Evolutionary conservation across 805 yeast species (phyloP).

Genomic region (Tetrapisispora taiwanensis): DNA sequence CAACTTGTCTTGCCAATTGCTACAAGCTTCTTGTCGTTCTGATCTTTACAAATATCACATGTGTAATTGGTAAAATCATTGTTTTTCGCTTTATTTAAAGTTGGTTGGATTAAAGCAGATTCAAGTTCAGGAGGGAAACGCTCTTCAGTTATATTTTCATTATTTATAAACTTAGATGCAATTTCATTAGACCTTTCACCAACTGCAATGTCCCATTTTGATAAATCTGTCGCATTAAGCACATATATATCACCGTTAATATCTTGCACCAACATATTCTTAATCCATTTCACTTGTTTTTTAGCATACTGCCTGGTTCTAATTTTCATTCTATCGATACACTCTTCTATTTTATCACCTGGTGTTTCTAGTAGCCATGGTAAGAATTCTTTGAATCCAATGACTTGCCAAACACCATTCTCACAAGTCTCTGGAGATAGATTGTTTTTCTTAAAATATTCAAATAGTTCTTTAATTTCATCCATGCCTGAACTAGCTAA

Average conservation of each 20-base stretch:
- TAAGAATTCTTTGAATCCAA: conserved; percentile 83
- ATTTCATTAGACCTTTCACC: conserved; percentile 44
- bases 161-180: conserved; percentile 32
- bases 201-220: conserved; percentile 50
- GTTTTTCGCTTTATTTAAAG: conserved; percentile 3
- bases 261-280: conserved; percentile 56
- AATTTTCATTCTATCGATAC: conserved; percentile 69
- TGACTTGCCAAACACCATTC: conserved; percentile 85
- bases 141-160: conserved; percentile 7
- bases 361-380: conserved; percentile 45
- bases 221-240: conserved; percentile 67
- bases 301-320: conserved; percentile 81
- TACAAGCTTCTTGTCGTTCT: conserved; percentile 44
- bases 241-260: conserved; percentile 52
- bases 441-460: conserved; percentile 28
- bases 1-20: conserved; percentile 68
- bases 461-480: conserved; percentile 57
- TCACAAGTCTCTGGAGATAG: conserved; percentile 39
- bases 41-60: conserved; percentile 58
- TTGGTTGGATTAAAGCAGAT: conserved; percentile 17
- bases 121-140: conserved; percentile 34
- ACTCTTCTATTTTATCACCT: conserved; percentile 29
- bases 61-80: conserved; percentile 49
- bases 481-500: conserved; percentile 52
- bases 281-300: conserved; percentile 85